phyloP scores from a whole-genome alignment of 768 basidiomycete species.

The Leccinum boreale region DNA sequence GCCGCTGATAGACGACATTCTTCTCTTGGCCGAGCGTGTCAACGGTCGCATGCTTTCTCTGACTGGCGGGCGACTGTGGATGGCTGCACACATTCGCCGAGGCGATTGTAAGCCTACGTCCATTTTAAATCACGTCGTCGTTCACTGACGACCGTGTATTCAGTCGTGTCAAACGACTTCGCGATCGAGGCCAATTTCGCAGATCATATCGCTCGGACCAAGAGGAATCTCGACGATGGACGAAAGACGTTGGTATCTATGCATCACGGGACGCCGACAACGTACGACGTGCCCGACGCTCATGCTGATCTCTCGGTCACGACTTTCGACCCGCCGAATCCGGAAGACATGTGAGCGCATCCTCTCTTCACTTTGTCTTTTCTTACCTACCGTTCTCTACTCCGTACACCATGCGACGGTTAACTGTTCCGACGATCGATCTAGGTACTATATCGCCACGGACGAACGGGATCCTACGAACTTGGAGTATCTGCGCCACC shows the following conservation, averaged over 20 bases:
- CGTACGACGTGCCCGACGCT: neutral
- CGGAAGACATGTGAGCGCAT: neutral
- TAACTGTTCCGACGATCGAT: neutral
- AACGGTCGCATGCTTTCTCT: slow-evolving; percentile 29
- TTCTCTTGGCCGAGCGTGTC: slow-evolving; percentile 31
- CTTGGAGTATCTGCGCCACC: slow-evolving; percentile 30
- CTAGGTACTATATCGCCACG: slow-evolving; percentile 35
- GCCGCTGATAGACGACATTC: slow-evolving; percentile 21
- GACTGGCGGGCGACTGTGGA: slow-evolving; percentile 35
- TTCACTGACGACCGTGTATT: neutral
- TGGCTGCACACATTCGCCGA: slow-evolving; percentile 19
- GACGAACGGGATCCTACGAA: slow-evolving; percentile 39
- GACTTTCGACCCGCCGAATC: neutral
- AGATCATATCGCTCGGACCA: neutral
- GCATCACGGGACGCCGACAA: neutral
- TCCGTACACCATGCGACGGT: neutral
- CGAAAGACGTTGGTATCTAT: neutral
- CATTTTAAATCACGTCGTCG: neutral
- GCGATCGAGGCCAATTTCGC: neutral
- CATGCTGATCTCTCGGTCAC: neutral
- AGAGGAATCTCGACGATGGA: neutral
- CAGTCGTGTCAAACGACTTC: neutral
- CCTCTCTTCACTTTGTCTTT: neutral
- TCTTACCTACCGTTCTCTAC: neutral
- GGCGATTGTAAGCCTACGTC: neutral